Conservation (phyloP, 768 basidiomycete genomes). For the Rhodotorula diobovata region DNA sequence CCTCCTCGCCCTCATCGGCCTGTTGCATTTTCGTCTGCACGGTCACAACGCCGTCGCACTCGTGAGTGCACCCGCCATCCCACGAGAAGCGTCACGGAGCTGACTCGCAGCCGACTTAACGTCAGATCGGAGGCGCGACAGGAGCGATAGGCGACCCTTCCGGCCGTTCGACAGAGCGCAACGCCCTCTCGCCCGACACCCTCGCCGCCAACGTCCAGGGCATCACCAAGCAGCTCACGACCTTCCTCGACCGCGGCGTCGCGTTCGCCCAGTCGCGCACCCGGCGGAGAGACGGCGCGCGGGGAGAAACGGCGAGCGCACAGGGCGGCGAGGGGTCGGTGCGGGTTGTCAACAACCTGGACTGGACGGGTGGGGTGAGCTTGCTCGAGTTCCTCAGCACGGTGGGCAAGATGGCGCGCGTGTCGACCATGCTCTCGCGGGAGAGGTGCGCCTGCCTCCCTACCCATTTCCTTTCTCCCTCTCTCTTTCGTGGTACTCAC, state of each 20-base stretch:
- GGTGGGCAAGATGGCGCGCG: conserved; percentile 72
- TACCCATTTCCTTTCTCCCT: neutral
- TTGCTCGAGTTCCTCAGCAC: conserved; percentile 78
- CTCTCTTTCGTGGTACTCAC: neutral
- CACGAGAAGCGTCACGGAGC: fast-evolving
- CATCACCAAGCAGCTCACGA: conserved; percentile 62
- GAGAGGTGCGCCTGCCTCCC: conserved; percentile 91
- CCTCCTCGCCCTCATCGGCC: conserved; percentile 74
- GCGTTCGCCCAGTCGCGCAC: conserved; percentile 55
- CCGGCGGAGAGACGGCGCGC: conserved; percentile 8
- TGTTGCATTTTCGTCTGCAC: conserved; percentile 80
- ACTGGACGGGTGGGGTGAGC: conserved; percentile 70
- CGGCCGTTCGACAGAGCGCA: conserved; percentile 75
- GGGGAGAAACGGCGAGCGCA: too few species aligned
- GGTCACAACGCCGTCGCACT: conserved; percentile 80
- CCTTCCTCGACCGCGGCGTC: conserved; percentile 66
- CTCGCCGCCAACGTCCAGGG: conserved; percentile 63
- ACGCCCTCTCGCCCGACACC: conserved; percentile 58
- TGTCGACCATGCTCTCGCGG: conserved; percentile 81
- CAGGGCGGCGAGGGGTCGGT: conserved; percentile 6
- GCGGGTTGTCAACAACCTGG: conserved; percentile 60
- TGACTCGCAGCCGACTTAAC: neutral
- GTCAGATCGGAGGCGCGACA: conserved; percentile 89
- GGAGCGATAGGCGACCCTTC: conserved; percentile 97
- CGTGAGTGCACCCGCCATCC: conserved; percentile 53